phyloP scores from a whole-genome alignment of 2,329 filamentous ascomycete species.

The Epichloe glyceriae region DNA sequence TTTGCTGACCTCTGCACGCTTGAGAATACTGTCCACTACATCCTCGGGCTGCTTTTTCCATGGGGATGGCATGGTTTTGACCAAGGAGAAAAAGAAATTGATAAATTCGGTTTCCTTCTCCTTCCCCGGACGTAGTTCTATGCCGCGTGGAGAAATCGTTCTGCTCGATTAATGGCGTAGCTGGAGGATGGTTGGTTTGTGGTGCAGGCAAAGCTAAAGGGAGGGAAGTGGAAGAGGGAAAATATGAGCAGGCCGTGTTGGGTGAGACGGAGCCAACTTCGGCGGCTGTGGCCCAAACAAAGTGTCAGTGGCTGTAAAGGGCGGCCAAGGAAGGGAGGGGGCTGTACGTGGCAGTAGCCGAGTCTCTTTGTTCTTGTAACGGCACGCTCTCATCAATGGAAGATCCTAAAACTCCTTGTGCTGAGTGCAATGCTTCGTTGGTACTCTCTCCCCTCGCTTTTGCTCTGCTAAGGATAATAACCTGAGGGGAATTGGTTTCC shows the following conservation, averaged over 20 bases:
- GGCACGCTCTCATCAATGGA: too few species aligned
- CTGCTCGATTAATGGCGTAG: neutral
- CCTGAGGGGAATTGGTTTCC: neutral
- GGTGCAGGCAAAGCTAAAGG: constrained; percentile 1
- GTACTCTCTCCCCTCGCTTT: neutral
- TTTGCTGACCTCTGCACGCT: constrained; percentile 64
- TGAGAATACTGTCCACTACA: constrained; percentile 56
- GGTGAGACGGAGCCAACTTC: constrained; percentile 5
- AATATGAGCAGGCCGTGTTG: neutral
- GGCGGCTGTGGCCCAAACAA: constrained; percentile 4
- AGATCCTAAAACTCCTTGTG: neutral
- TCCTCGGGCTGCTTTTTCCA: constrained; percentile 51
- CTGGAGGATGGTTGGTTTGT: neutral
- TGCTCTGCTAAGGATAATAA: neutral
- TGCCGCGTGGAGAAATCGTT: neutral
- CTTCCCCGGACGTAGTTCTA: neutral
- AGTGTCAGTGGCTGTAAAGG: neutral
- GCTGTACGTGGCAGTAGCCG: neutral
- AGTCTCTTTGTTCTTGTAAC: neutral
- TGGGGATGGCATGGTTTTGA: constrained; percentile 40
- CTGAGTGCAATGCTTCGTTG: neutral
- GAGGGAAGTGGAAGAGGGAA: constrained; percentile 1
- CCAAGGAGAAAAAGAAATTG: neutral
- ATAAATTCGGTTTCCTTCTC: neutral
- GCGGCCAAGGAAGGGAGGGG: neutral